phyloP scores from a whole-genome alignment of 2,329 filamentous ascomycete genomes.

The Chrysoporthe deuterocubensis region DNA sequence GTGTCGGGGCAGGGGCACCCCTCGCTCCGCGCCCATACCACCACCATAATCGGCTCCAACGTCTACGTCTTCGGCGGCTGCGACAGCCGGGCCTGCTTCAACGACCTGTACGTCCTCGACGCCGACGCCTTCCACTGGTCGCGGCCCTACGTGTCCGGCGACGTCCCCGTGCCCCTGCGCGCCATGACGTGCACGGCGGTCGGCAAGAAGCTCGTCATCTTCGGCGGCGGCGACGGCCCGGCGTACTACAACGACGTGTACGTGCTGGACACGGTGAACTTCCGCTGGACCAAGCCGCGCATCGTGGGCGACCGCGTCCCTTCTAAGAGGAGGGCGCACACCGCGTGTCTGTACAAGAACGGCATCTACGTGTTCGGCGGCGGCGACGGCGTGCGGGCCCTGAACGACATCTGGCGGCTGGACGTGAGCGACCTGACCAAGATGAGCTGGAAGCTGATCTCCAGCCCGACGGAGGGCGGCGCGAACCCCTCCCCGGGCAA shows the following conservation, averaged over 20 bases:
- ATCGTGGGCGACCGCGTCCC: slow-evolving; percentile 63
- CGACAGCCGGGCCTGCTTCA: slow-evolving; percentile 69
- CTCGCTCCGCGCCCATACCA: slow-evolving; percentile 68
- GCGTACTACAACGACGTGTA: slow-evolving; percentile 75
- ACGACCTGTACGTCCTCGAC: slow-evolving; percentile 70
- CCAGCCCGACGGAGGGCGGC: slow-evolving; percentile 40
- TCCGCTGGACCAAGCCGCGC: slow-evolving; percentile 66
- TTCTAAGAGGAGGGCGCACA: slow-evolving; percentile 68
- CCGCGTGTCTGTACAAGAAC: slow-evolving; percentile 72
- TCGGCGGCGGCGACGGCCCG: slow-evolving; percentile 71
- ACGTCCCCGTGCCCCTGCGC: slow-evolving; percentile 66
- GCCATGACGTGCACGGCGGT: slow-evolving; percentile 76
- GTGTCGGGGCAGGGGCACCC: slow-evolving; percentile 66
- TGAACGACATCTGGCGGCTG: slow-evolving; percentile 75
- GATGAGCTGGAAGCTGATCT: slow-evolving; percentile 71
- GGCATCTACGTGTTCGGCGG: slow-evolving; percentile 75
- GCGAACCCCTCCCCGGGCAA: slow-evolving; percentile 34
- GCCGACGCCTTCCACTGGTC: slow-evolving; percentile 74
- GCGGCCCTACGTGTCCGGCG: slow-evolving; percentile 65
- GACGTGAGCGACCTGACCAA: slow-evolving; percentile 69
- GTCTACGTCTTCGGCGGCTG: slow-evolving; percentile 73
- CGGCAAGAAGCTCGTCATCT: slow-evolving; percentile 71
- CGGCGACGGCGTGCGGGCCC: slow-evolving; percentile 69
- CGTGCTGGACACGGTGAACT: slow-evolving; percentile 72
- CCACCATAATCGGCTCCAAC: slow-evolving; percentile 67